These are phyloP conservation scores for Platismatia glauca DNA, from an alignment of 495 filamentous ascomycete genomes.

Conservation along the genomic window DNA sequence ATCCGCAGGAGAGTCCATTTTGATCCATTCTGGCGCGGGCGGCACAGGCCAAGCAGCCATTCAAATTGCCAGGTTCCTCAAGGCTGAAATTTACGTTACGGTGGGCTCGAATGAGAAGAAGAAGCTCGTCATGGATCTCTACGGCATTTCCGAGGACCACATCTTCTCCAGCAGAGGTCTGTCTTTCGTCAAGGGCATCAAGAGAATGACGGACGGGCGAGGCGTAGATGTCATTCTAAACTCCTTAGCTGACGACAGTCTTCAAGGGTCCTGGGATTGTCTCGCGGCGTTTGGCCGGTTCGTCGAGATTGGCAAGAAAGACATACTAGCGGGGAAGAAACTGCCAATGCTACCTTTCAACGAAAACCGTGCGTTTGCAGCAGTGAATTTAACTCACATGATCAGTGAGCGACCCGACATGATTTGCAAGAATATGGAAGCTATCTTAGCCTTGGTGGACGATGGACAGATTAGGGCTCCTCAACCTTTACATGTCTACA, in stretches of 20 bases:
- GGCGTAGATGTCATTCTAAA: conserved; percentile 52
- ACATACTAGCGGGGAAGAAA: conserved; percentile 24
- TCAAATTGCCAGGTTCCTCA: conserved; percentile 40
- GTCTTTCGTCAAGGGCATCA: conserved; percentile 37
- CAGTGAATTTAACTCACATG: too few relatives aligned
- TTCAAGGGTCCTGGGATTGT: conserved; percentile 35
- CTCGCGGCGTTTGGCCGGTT: conserved; percentile 37
- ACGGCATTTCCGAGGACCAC: conserved; percentile 32
- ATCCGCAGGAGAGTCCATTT: too few relatives aligned
- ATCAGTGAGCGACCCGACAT: too few relatives aligned
- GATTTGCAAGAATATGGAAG: too few relatives aligned
- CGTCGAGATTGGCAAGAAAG: conserved; percentile 37
- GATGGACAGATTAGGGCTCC: too few relatives aligned
- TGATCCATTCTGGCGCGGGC: conserved; percentile 1
- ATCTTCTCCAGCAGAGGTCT: conserved; percentile 40
- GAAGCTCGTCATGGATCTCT: conserved; percentile 29
- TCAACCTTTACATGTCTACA: too few relatives aligned
- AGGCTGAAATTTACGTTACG: conserved; percentile 50
- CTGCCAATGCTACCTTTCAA: too few relatives aligned
- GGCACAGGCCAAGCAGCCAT: conserved; percentile 48
- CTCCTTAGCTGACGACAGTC: conserved; percentile 33
- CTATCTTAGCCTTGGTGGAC: too few relatives aligned
- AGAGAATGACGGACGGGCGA: conserved; percentile 32
- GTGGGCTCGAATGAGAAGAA: conserved; percentile 39
- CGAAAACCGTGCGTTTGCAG: too few relatives aligned